Base-by-base conservation (phyloP, 2,329 filamentous ascomycete genomes). In the Clarireedia homoeocarpa region DNA sequence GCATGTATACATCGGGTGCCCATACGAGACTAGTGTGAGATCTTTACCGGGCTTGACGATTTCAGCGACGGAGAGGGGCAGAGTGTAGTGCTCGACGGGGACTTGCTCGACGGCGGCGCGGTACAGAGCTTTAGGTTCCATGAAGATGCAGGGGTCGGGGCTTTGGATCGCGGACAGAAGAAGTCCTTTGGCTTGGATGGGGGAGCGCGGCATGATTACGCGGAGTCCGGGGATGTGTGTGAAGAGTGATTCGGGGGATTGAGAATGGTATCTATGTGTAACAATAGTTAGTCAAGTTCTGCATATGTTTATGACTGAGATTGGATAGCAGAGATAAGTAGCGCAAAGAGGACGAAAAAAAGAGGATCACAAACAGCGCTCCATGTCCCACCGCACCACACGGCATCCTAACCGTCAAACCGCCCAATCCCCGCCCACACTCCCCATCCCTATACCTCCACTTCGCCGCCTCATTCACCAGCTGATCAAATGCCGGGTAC, bases 391-490 rank as follows among this genome's bases (percentile, higher is more conserved):
- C 86, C 20, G 79, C 85, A 56, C 86, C 86, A 59, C 78, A 82
- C 0, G 86, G 86, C 85, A 89, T 89, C 46, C 86, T 75, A 12
- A 89, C 78, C 0, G 87, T 84, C 61, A 89, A 69, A 0, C 85
- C 85, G 6, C 86, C 86, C 52, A 78, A 79, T 68, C 79, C 71
- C 3, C 73, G 73, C 1, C 76, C 78, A 4, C 78, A 84, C 2
- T 63, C 70, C 12, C 84, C 85, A 63, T 84, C 81, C 59, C 85
- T 75, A 66, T 85, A 89, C 52, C 86, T 74, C 63, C 84, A 82
- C 66, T 89, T 89, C 42, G 85, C 84, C 0, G 84, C 85, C 71
- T 90, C 86, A 62, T 89, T 89, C 62, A 89, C 85, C 51, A 90
- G 78, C 72, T 90, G 86, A 67, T 90, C 86, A 63, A 89, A 89